phyloP scores from a whole-genome alignment of 2,329 filamentous ascomycete species.

The Colletotrichum chrysophilum region DNA sequence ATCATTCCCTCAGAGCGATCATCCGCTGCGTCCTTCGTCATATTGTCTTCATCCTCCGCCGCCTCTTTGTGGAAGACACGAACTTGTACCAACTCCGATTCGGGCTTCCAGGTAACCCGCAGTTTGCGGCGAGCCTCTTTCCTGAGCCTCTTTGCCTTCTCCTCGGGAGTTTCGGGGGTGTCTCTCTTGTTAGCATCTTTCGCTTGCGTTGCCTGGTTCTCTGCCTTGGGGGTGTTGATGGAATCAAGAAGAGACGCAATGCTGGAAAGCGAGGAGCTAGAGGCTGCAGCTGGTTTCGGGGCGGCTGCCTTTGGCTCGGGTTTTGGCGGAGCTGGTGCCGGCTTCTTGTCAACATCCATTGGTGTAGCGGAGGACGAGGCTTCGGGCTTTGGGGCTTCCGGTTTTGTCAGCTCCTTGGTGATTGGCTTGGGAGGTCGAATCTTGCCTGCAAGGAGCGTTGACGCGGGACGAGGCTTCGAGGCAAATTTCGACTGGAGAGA shows the following conservation, averaged over 20 bases:
- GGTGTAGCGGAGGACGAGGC: constrained; percentile 1
- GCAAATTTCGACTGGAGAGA: constrained; percentile 30
- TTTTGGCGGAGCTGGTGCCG: constrained; percentile 20
- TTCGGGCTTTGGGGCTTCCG: constrained; percentile 24
- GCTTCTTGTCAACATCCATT: constrained; percentile 23
- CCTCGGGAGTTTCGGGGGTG: constrained; percentile 68
- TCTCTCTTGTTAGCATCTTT: constrained; percentile 42
- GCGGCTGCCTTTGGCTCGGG: constrained; percentile 27
- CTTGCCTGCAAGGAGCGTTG: constrained; percentile 54
- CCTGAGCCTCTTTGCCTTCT: constrained; percentile 70
- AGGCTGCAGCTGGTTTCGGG: constrained; percentile 34
- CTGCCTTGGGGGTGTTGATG: constrained; percentile 48
- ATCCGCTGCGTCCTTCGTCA: constrained; percentile 75
- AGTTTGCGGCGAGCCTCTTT: constrained; percentile 76
- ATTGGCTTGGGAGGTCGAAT: constrained; percentile 44
- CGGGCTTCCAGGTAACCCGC: constrained; percentile 74
- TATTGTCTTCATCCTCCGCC: constrained; percentile 71
- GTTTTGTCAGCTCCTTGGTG: constrained; percentile 24
- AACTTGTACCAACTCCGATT: constrained; percentile 69
- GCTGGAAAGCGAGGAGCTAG: constrained; percentile 46
- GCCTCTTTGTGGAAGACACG: constrained; percentile 75
- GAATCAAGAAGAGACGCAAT: constrained; percentile 61
- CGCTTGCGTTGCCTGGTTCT: constrained; percentile 57
- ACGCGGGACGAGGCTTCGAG: constrained; percentile 29
- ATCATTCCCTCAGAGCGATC: constrained; percentile 77